Conservation (phyloP, 192 early-diverging fungal genomes). For the Coemansia sp. region DNA sequence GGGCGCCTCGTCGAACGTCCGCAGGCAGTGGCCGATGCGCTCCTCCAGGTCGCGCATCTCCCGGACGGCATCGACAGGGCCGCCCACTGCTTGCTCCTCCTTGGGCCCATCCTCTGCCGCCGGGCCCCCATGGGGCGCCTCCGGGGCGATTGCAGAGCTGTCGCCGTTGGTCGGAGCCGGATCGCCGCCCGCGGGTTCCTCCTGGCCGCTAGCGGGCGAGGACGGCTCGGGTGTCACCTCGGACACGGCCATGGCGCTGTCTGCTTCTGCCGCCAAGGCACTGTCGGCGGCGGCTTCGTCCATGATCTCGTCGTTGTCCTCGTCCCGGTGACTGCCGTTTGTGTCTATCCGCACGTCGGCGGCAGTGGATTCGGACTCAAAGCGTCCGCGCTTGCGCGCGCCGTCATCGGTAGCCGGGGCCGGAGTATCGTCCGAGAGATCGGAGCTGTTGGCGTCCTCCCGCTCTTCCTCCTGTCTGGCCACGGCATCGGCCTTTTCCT, state of each 20-base stretch:
- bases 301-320: not conserved
- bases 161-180: not conserved
- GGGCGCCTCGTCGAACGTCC: slow-evolving; percentile 48
- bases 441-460: slow-evolving; percentile 1
- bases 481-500: slow-evolving; percentile 7
- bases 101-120: not conserved
- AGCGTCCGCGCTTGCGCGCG: not conserved
- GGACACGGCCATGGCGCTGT: not conserved
- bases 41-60: slow-evolving; percentile 41
- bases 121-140: not conserved
- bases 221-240: not conserved
- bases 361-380: not conserved
- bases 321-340: slow-evolving; percentile 3
- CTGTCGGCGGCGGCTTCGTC: not conserved
- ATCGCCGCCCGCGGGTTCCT: not conserved
- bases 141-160: not conserved
- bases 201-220: not conserved
- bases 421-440: slow-evolving; percentile 7
- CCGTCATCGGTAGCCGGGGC: not conserved
- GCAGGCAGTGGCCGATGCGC: slow-evolving; percentile 39
- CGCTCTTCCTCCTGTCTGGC: not conserved
- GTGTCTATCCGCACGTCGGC: not conserved
- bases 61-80: not conserved
- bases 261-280: not conserved
- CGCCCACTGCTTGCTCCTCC: not conserved